These are phyloP conservation scores for Epichloe aotearoae DNA, from an alignment of 2,329 filamentous ascomycete genomes.

Conservation along the genomic window DNA sequence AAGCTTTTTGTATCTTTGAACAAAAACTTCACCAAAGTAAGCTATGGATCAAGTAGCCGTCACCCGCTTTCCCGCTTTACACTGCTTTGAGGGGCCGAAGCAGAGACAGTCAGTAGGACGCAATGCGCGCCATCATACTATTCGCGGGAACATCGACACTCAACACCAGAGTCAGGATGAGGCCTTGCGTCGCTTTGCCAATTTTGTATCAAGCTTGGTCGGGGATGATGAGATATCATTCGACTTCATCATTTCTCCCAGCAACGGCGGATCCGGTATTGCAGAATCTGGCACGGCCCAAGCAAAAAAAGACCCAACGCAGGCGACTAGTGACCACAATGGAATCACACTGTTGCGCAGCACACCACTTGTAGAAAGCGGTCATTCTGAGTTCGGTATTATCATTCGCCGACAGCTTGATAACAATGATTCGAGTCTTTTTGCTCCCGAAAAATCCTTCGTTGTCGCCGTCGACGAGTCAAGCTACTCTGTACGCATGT, in stretches of 20 bases:
- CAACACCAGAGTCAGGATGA: not conserved
- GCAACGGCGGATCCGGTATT: not conserved
- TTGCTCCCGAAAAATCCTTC: not conserved
- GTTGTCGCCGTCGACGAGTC: not conserved
- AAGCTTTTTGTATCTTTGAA: not conserved
- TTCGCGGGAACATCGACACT: not conserved
- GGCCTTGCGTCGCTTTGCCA: not conserved
- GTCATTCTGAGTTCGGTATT: not conserved
- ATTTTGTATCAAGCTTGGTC: not conserved
- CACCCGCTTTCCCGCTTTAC: not conserved
- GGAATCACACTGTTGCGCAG: not conserved
- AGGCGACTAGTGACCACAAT: not conserved
- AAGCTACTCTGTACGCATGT: not conserved
- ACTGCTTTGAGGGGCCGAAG: not conserved
- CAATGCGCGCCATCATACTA: not conserved
- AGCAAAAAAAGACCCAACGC: not conserved
- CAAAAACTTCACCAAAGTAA: not conserved
- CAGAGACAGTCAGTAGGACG: too few species aligned
- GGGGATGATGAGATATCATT: slow-evolving; percentile 3
- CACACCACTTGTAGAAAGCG: not conserved
- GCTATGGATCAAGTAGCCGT: not conserved
- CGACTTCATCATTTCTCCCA: not conserved
- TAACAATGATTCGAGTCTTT: not conserved
- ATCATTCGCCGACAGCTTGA: not conserved
- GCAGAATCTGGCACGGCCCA: not conserved